Base-by-base conservation (phyloP, 768 basidiomycete species). In the Polyporus arcularius region DNA sequence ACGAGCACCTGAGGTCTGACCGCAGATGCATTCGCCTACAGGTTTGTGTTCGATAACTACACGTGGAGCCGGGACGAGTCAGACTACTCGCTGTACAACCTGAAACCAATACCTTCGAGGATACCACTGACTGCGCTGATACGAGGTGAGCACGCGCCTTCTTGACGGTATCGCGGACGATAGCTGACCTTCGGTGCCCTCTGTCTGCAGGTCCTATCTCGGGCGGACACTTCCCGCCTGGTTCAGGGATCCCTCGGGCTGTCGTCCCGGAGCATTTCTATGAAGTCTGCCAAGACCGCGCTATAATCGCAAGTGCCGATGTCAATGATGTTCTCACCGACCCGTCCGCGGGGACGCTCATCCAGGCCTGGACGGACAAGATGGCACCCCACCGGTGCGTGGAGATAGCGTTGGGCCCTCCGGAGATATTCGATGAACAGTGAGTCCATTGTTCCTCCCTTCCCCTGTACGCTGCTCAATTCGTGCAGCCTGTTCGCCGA, bases 351-450 rank as follows among this genome's bases (percentile, higher is more conserved):
- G 53, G 64, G 5, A 60, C 66, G 5, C 57, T 80, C 8, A 59
- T 80, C 16, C 71, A 78, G 16, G 68, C 66, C 51, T 82, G 79
- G 81, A 58, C 75, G 4, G 67, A 76, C 21, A 68, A 63, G 9
- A 71, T 76, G 26, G 70, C 76, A 10, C 77, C 81, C 41, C 68
- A 71, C 39, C 76, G 74, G 1, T 88, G 86, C 63, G 74, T 88
- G 12, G 78, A 85, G 65, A 68, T 85, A 15, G 66, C 71, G 26
- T 55, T 62, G 8, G 67, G 66, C 18, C 74, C 76, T 0, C 59
- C 70, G 3, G 80, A 81, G 35, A 66, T 85, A 0, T 86, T 87
- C 61, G 77, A 82, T 42, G 80, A 83, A 58, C 81, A 80, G 86
- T 85, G 63, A 18, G 82, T 71, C 10, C 14, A 59, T 14, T 39